Conservation (phyloP, 2,329 filamentous ascomycete species). For the Microsporum ferrugineum region DNA sequence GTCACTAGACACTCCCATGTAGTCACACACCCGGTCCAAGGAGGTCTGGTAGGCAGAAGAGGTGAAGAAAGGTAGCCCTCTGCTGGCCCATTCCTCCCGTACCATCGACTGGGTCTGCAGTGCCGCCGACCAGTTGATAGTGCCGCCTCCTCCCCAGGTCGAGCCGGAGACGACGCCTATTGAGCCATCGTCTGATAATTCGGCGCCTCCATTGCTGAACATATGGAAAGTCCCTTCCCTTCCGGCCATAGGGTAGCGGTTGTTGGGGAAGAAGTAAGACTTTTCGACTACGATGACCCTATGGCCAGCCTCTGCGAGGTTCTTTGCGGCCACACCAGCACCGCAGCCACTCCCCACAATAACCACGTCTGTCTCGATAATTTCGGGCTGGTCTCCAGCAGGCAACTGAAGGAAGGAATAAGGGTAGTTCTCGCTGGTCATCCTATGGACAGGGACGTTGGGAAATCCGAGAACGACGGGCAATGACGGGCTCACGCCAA, state of each 20-base stretch:
- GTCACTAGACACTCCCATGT: constrained; percentile 62
- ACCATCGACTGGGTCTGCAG: constrained; percentile 63
- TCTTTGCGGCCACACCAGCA: constrained; percentile 69
- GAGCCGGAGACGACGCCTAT: constrained; percentile 56
- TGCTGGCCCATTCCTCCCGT: constrained; percentile 65
- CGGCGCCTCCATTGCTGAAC: constrained; percentile 55
- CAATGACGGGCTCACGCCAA: constrained; percentile 41
- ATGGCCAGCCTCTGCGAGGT: constrained; percentile 63
- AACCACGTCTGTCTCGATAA: constrained; percentile 67
- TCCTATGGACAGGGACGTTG: constrained; percentile 43
- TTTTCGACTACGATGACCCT: constrained; percentile 74
- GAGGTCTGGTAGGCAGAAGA: constrained; percentile 63
- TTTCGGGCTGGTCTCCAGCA: constrained; percentile 42
- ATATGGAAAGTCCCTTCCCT: constrained; percentile 50
- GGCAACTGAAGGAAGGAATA: constrained; percentile 50
- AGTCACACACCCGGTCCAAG: constrained; percentile 64
- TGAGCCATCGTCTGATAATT: constrained; percentile 46
- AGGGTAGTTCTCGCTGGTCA: constrained; percentile 40
- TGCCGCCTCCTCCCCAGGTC: constrained; percentile 76
- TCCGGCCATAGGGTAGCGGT: constrained; percentile 63
- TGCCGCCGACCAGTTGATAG: constrained; percentile 69
- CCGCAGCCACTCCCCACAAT: constrained; percentile 82
- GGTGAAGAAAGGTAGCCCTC: constrained; percentile 61
- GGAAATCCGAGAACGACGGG: constrained; percentile 43
- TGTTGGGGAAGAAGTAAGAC: constrained; percentile 61